phyloP scores from a whole-genome alignment of 1,284 basidiomycete species.

The Cystobasidium pallidum region DNA sequence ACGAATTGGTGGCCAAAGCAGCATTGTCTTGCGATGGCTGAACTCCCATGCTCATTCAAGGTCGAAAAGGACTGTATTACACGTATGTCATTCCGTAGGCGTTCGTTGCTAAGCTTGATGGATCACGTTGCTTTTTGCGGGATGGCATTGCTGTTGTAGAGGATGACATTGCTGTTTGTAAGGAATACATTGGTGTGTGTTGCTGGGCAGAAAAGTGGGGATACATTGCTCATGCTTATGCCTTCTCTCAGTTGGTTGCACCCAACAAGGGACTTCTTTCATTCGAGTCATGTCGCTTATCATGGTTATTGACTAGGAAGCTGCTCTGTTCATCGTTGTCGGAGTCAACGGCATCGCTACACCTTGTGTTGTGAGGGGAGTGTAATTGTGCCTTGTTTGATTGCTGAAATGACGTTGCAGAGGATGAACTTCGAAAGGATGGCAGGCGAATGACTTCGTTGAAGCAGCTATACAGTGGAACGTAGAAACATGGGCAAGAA shows the following conservation, averaged over 20 bases:
- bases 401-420: neutral
- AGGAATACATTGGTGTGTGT: too few species aligned
- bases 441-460: conserved; percentile 33
- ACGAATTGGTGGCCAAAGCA: too few species aligned
- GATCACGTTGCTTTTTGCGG: too few species aligned
- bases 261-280: conserved; percentile 2
- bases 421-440: conserved; percentile 20
- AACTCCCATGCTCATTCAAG: too few species aligned
- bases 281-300: conserved; percentile 12
- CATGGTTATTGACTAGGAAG: neutral
- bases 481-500: neutral
- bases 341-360: conserved; percentile 8
- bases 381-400: neutral
- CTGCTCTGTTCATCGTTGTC: neutral
- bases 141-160: too few species aligned
- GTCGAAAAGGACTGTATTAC: too few species aligned
- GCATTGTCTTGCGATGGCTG: too few species aligned
- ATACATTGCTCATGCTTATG: neutral
- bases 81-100: too few species aligned
- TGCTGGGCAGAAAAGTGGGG: neutral
- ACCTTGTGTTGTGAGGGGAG: conserved; percentile 3
- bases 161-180: too few species aligned
- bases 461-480: conserved; percentile 29
- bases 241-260: neutral
- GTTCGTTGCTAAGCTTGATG: too few species aligned